phyloP scores from a whole-genome alignment of 306 rosid species.

The Casuarina cunninghamiana region DNA sequence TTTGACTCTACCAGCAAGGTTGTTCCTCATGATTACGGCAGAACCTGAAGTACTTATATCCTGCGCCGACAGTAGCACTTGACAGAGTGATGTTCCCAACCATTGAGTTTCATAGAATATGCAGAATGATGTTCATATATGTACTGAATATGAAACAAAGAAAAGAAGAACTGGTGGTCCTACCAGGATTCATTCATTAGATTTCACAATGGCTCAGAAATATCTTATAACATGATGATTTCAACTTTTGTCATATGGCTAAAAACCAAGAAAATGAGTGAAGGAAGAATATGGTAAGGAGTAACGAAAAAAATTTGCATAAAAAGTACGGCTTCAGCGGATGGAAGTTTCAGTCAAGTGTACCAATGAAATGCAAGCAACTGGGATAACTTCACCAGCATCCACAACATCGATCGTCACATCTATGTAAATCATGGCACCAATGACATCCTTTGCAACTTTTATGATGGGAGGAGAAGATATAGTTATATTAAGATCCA shows the following conservation, averaged over 20 bases:
- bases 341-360: constrained; percentile 25
- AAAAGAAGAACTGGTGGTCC: neutral
- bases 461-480: constrained; percentile 65
- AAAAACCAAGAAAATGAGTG: neutral
- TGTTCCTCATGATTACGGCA: constrained; percentile 49
- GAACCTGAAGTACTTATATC: constrained; percentile 59
- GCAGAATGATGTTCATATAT: neutral
- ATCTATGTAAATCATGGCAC: constrained; percentile 42
- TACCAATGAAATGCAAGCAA: constrained; percentile 81
- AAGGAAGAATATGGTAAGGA: constrained; percentile 18
- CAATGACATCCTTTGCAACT: constrained; percentile 45
- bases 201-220: neutral
- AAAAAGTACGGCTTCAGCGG: constrained; percentile 2
- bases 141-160: neutral
- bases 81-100: neutral
- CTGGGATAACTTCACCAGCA: constrained; percentile 57
- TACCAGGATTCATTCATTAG: neutral
- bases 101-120: neutral
- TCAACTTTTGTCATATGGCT: neutral
- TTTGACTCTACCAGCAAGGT: constrained; percentile 47
- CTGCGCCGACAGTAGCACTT: constrained; percentile 42
- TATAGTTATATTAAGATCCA: constrained; percentile 54
- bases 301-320: neutral
- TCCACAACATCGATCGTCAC: constrained; percentile 57
- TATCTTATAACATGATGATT: neutral